Percentiles rank a stretch among this genome's conserved stretches.
Conservation (phyloP, 768 basidiomycete species). For the Hypsizygus marmoreus region DNA sequence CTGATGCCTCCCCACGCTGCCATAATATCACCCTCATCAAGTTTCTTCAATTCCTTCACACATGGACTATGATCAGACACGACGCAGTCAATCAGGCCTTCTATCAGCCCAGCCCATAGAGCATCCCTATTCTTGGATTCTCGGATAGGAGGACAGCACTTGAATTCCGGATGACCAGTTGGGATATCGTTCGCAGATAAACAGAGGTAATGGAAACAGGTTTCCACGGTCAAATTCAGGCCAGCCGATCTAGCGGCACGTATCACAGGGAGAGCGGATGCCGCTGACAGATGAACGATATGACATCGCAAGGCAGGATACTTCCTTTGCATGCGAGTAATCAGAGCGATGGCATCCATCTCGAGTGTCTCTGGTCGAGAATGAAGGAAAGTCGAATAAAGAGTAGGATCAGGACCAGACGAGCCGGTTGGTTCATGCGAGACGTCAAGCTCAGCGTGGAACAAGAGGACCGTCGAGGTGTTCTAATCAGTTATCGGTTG, state of each 20-base stretch:
- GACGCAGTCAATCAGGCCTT: slow-evolving; percentile 87
- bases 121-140: slow-evolving; percentile 67
- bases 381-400: slow-evolving; percentile 80
- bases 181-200: slow-evolving; percentile 76
- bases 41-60: slow-evolving; percentile 74
- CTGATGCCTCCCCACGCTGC: slow-evolving; percentile 94
- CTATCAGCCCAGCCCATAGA: slow-evolving; percentile 80
- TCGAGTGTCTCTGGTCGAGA: slow-evolving; percentile 87
- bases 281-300: slow-evolving; percentile 93
- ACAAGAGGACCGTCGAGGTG: slow-evolving; percentile 72
- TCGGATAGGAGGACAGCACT: slow-evolving; percentile 95
- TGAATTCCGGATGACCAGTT: slow-evolving; percentile 79
- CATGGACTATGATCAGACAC: slow-evolving; percentile 98
- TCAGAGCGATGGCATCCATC: slow-evolving; percentile 75
- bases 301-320: slow-evolving; percentile 80
- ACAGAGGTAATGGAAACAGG: slow-evolving; percentile 95
- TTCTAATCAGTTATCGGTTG: slow-evolving; percentile 43
- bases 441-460: slow-evolving; percentile 92
- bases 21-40: slow-evolving; percentile 82
- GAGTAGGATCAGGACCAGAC: slow-evolving; percentile 39
- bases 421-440: slow-evolving; percentile 15
- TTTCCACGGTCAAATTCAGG: slow-evolving; percentile 85
- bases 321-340: slow-evolving; percentile 61
- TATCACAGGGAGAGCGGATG: slow-evolving; percentile 77
- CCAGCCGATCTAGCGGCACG: slow-evolving; percentile 65